Evolutionary conservation across 768 basidiomycete genomes (phyloP), one percentile per base, ranked within the genome.

Genomic region (Suillus subaureus): DNA sequence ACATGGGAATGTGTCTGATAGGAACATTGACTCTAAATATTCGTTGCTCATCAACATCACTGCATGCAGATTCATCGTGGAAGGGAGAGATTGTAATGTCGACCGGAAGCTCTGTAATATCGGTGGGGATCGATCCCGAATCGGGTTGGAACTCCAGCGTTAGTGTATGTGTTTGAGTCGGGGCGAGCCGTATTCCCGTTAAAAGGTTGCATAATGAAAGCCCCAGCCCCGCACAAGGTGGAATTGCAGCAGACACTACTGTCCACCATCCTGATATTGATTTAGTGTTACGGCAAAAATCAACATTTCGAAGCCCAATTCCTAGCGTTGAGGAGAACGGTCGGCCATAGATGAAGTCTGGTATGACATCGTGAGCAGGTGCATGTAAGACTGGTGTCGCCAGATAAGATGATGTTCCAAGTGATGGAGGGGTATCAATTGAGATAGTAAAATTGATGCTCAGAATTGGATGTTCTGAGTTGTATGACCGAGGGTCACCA

Each of bases 321-420:
- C 92, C 92, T 3, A 92, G 58, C 7, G 86, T 86, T 33, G 87
- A 75, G 3, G 94, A 94, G 71, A 94, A 91, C 0, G 91, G 84
- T 70, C 82, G 85, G 0, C 94, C 94, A 64, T 87, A 85, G 1
- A 95, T 80, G 68, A 95, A 89, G 74, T 94, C 87, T 42, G 86
- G 86, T 3, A 83, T 57, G 4, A 93, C 78, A 56, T 89, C 84
- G 63, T 88, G 85, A 18, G 84, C 77, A 4, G 80, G 67, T 54
- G 85, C 80, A 40, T 80, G 82, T n/a, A 74, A 72, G 49, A 88
- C 73, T 4, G 70, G 58, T 13, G 71, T 39, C 0, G 49, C 61
- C 3, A 69, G 40, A 28, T 26, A 12, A 40, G 57, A 26, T 6
- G 57, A 40, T 28, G 39, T 18, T 40, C 3, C 31, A 31, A 43